Conservation (phyloP, 306 rosid species). For the Cucurbita argyrosperma region DNA sequence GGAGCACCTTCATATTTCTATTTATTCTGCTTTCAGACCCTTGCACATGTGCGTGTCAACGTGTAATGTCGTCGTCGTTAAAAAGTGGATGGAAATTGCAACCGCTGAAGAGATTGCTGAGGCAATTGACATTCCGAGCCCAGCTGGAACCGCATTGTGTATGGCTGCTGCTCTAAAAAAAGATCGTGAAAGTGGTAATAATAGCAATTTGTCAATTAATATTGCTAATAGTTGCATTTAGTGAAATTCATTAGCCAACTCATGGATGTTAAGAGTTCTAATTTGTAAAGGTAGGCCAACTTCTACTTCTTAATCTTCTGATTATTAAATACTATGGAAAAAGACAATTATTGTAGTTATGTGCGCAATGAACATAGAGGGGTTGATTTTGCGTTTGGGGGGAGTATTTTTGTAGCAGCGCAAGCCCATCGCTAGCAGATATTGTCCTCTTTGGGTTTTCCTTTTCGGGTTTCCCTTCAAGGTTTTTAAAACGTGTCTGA, state of each 20-base stretch:
- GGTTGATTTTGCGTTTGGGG: not conserved
- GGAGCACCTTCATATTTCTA: not conserved
- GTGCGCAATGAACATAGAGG: not conserved
- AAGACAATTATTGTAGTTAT: not conserved
- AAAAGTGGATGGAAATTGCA: constrained; percentile 91
- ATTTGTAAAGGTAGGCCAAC: not conserved
- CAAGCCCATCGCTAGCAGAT: too few species aligned
- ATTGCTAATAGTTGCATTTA: not conserved
- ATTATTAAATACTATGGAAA: not conserved
- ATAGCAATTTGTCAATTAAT: not conserved
- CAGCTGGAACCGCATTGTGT: constrained; percentile 88
- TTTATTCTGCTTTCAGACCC: constrained; percentile 42
- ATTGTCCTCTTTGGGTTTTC: too few species aligned
- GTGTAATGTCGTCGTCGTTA: constrained; percentile 87
- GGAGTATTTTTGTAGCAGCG: not conserved
- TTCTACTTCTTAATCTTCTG: not conserved
- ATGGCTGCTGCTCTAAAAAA: constrained; percentile 97
- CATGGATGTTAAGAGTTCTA: not conserved
- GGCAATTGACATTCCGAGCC: constrained; percentile 67
- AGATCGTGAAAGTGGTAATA: constrained; percentile 83
- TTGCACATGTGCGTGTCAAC: constrained; percentile 89
- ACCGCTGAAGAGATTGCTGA: constrained; percentile 65
- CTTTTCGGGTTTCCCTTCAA: too few species aligned
- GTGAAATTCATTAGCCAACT: not conserved
- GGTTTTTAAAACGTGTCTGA: too few species aligned